phyloP scores from a whole-genome alignment of 148 eudicot genomes.

The Heliosperma pusillum region DNA sequence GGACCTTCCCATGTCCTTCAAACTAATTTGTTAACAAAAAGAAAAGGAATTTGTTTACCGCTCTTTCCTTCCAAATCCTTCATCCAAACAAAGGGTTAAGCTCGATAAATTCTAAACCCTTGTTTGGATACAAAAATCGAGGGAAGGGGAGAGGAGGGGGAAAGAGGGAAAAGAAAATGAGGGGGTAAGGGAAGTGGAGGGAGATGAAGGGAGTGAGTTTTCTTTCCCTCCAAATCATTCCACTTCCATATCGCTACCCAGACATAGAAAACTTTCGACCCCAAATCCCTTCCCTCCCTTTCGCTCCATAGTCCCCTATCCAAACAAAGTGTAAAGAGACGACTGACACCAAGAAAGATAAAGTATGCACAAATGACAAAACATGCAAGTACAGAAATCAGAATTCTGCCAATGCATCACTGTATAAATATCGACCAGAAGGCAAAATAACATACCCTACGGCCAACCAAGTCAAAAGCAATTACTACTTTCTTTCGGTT shows the following conservation, averaged over 20 bases:
- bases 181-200: no score
- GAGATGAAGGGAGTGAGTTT: no score
- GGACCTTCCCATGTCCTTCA: not conserved
- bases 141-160: no score
- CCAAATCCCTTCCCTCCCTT: no score
- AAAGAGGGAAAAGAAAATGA: no score
- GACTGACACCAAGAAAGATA: not conserved
- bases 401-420: not conserved
- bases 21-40: not conserved
- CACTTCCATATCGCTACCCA: no score
- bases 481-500: conserved; percentile 81
- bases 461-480: conserved; percentile 95
- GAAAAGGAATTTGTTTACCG: not conserved
- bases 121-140: no score
- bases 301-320: not conserved
- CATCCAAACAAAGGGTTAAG: not conserved
- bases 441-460: conserved; percentile 56
- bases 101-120: not conserved
- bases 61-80: no score
- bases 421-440: not conserved
- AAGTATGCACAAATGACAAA: no score
- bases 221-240: no score
- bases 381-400: not conserved
- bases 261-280: no score
- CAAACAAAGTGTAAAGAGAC: not conserved